phyloP scores from a whole-genome alignment of 1,284 basidiomycete species.

The Sphaerobolus stellatus region DNA sequence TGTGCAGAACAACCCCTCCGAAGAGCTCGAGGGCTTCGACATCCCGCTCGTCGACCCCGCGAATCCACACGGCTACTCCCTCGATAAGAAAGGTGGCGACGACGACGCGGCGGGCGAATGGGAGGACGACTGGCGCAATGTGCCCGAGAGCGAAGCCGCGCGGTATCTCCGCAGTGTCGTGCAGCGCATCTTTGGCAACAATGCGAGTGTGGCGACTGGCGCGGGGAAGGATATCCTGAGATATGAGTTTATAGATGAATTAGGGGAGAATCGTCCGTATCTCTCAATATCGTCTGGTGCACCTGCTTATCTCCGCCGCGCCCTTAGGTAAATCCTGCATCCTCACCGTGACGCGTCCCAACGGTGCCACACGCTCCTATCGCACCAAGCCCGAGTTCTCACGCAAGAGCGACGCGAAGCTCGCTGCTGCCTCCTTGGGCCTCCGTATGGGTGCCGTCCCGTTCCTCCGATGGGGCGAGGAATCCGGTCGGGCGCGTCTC shows the following conservation, averaged over 20 bases:
- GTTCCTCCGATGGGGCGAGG: constrained; percentile 48
- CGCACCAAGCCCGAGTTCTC: constrained; percentile 43
- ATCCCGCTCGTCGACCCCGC: constrained; percentile 1
- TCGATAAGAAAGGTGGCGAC: background rate
- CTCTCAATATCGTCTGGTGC: background rate
- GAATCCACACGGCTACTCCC: constrained; percentile 1
- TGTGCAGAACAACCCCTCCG: constrained; percentile 1
- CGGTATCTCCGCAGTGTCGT: background rate
- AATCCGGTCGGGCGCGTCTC: constrained; percentile 32
- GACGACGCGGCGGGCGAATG: background rate
- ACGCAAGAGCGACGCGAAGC: constrained; percentile 50
- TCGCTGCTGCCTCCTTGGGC: constrained; percentile 50
- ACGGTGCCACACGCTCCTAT: constrained; percentile 50
- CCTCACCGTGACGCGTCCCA: constrained; percentile 54
- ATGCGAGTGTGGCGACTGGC: too few species aligned
- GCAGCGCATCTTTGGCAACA: constrained; percentile 1
- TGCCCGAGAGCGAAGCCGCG: background rate
- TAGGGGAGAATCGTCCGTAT: background rate
- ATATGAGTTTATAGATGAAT: constrained; percentile 6
- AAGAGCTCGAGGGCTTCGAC: constrained; percentile 7
- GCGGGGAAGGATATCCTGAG: background rate
- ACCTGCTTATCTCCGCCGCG: background rate
- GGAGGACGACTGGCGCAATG: background rate
- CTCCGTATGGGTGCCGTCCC: constrained; percentile 57
- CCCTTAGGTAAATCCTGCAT: constrained; percentile 54